Conservation (phyloP, 805 yeast species). For the Kuraishia capsulata region DNA sequence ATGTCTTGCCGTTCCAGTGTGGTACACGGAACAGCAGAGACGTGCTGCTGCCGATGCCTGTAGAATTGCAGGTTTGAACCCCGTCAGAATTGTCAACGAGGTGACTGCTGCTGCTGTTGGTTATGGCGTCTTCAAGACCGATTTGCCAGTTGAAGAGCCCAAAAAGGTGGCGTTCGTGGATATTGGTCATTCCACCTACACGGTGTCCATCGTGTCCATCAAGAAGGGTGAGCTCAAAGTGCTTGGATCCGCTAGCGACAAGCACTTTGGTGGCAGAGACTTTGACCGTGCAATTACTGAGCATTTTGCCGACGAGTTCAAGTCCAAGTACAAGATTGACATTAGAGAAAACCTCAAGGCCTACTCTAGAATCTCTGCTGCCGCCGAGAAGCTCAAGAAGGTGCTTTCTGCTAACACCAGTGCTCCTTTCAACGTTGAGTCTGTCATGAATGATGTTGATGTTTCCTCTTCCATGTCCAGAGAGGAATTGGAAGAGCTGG, state of each 20-base stretch:
- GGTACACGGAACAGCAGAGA: slow-evolving; percentile 97
- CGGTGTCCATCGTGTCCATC: slow-evolving; percentile 82
- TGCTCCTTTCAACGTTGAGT: slow-evolving; percentile 93
- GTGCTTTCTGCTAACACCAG: slow-evolving; percentile 90
- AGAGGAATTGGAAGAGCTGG: slow-evolving; percentile 86
- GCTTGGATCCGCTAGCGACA: slow-evolving; percentile 86
- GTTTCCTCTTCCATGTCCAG: slow-evolving; percentile 84
- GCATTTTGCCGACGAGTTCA: slow-evolving; percentile 90
- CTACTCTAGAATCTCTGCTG: slow-evolving; percentile 82
- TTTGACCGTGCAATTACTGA: slow-evolving; percentile 90
- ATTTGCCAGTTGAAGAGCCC: slow-evolving; percentile 89
- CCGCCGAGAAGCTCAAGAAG: slow-evolving; percentile 91
- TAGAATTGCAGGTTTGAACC: slow-evolving; percentile 92
- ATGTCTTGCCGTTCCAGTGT: slow-evolving; percentile 89
- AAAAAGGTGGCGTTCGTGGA: slow-evolving; percentile 89
- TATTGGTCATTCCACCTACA: slow-evolving; percentile 94
- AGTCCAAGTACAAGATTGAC: slow-evolving; percentile 87
- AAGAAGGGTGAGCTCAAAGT: slow-evolving; percentile 95
- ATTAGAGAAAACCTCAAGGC: slow-evolving; percentile 90
- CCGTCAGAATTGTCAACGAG: slow-evolving; percentile 96
- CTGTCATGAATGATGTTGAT: slow-evolving; percentile 95
- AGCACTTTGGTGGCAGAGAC: slow-evolving; percentile 98
- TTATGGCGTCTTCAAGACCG: slow-evolving; percentile 97
- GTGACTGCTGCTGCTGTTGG: slow-evolving; percentile 98
- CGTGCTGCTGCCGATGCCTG: slow-evolving; percentile 95